Conservation (phyloP, 257 asterid genomes). For the Lycium ferocissimum region DNA sequence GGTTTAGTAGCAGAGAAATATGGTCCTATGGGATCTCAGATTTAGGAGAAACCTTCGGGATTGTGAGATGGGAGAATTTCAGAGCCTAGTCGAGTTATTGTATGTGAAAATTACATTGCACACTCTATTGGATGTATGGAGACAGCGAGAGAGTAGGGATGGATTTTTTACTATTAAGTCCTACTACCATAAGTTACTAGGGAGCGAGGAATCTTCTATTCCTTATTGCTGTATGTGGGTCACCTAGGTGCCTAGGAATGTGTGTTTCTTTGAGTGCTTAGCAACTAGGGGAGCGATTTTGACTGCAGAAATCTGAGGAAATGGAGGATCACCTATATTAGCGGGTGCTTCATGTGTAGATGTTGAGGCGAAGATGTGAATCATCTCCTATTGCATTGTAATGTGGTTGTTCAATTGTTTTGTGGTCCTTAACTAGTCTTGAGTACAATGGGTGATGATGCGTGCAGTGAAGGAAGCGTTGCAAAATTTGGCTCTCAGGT, state of each 20-base stretch:
- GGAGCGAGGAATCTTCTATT: not conserved
- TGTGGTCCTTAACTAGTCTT: not conserved
- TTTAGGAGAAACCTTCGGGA: not conserved
- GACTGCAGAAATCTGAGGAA: not conserved
- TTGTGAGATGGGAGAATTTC: not conserved
- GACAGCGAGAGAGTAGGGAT: not conserved
- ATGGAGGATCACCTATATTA: not conserved
- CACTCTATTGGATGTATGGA: too few species aligned
- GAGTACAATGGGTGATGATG: not conserved
- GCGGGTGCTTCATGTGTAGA: not conserved
- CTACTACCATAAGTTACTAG: not conserved
- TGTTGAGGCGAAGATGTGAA: not conserved
- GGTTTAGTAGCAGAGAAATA: too few species aligned
- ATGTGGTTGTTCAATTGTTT: not conserved
- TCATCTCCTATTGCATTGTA: slow-evolving; percentile 6
- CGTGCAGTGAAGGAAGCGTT: not conserved
- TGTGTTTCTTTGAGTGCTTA: not conserved
- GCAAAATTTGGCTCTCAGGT: not conserved
- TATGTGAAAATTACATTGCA: too few species aligned
- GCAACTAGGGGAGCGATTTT: slow-evolving; percentile 5
- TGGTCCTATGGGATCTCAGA: too few species aligned
- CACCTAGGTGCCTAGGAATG: not conserved
- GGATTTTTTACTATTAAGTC: not conserved
- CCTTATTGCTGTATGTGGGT: too few species aligned
- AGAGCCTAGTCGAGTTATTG: not conserved